phyloP scores from a whole-genome alignment of 2,329 filamentous ascomycete genomes.

The Colletotrichum sp. region DNA sequence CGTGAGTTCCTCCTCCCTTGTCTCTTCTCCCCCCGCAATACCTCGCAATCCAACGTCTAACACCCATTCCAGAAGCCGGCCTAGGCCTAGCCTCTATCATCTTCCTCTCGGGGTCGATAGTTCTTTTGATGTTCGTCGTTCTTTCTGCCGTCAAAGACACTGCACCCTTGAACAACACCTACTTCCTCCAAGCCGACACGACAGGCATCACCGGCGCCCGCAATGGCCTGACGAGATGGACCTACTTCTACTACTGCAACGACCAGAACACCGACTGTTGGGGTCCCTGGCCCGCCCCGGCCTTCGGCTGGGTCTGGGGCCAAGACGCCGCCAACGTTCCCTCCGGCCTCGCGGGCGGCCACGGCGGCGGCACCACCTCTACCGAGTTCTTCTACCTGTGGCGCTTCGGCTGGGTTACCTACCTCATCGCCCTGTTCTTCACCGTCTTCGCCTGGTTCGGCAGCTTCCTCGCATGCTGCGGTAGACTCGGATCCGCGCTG shows the following conservation, averaged over 20 bases:
- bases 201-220: slow-evolving; percentile 72
- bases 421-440: slow-evolving; percentile 84
- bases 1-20: neutral
- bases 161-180: slow-evolving; percentile 73
- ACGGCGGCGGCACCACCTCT: slow-evolving; percentile 60
- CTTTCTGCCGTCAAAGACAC: slow-evolving; percentile 55
- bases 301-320: slow-evolving; percentile 75
- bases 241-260: slow-evolving; percentile 85
- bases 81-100: slow-evolving; percentile 48
- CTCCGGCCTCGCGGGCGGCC: slow-evolving; percentile 48
- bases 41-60: neutral
- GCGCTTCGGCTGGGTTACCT: slow-evolving; percentile 92
- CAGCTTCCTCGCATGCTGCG: slow-evolving; percentile 72
- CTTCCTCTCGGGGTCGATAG: slow-evolving; percentile 54
- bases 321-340: slow-evolving; percentile 49
- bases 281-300: slow-evolving; percentile 61
- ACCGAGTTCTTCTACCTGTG: slow-evolving; percentile 79
- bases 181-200: slow-evolving; percentile 85
- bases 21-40: neutral
- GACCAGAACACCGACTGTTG: slow-evolving; percentile 69
- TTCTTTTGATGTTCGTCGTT: slow-evolving; percentile 64
- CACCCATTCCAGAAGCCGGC: slow-evolving; percentile 37
- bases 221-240: slow-evolving; percentile 74
- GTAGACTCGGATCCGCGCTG: slow-evolving; percentile 71
- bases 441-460: slow-evolving; percentile 69